Conservation (phyloP, 352 stramenopile species). For the Pythium inflatum region DNA sequence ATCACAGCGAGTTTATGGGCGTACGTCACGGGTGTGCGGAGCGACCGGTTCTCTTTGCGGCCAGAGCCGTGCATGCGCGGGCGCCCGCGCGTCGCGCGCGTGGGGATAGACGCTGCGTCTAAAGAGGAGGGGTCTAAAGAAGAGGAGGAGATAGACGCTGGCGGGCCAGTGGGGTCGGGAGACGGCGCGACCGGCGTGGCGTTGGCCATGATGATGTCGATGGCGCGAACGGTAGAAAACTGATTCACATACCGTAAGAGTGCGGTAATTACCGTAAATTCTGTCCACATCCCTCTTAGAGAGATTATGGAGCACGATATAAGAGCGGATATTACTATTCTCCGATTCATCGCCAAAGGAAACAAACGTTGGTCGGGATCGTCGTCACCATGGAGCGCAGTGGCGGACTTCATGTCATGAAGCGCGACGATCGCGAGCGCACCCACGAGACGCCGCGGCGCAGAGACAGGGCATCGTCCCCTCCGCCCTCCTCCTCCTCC, state of each 20-base stretch:
- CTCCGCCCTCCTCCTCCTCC: not conserved
- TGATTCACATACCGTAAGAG: not conserved
- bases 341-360: not conserved
- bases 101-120: too few species aligned
- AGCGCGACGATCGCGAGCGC: slow-evolving; percentile 23
- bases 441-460: not conserved
- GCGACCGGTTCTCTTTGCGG: slow-evolving; percentile 37
- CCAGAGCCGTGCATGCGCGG: slow-evolving; percentile 35
- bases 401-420: slow-evolving; percentile 39
- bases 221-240: too few species aligned
- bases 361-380: not conserved
- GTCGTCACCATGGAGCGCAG: slow-evolving; percentile 19
- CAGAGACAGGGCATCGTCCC: not conserved
- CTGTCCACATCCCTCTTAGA: too few species aligned
- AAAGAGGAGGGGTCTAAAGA: not conserved
- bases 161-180: not conserved
- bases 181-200: not conserved
- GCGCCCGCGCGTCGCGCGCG: slow-evolving; percentile 30
- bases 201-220: not conserved
- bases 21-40: slow-evolving; percentile 45
- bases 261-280: not conserved
- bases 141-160: too few species aligned
- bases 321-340: slow-evolving; percentile 8
- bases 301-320: too few species aligned
- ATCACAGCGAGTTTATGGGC: slow-evolving; percentile 50